Evolutionary conservation across 2,329 filamentous ascomycete genomes (phyloP), one percentile per base, ranked within the genome.

Genomic region (Pseudogymnoascus pannorum): DNA sequence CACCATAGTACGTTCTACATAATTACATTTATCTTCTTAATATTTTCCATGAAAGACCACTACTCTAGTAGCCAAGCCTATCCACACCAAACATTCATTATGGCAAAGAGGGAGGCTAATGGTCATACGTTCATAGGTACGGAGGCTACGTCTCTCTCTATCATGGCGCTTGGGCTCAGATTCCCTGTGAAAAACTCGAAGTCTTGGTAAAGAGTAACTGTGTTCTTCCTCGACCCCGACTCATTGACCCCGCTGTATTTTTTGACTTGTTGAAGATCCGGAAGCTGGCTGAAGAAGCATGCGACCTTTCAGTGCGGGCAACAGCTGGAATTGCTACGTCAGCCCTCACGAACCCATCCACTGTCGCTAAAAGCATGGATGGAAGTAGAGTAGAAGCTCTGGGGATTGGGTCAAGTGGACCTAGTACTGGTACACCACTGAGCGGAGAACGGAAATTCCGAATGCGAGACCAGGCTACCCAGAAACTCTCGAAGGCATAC

Each of bases 101-200:
- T 31, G 16, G 24, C n/a, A 29, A 29, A 31, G 44, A 31, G 5
- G 24, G 24, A 54, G n/a, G 18, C 24, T 54, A 31, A 54, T 16
- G 24, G 9, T 12, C 44, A 54, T 68, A 61, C 64, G 57, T 48
- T 36, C 33, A 58, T 61, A 93, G 90, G 73, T 89, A 93, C 76
- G 93, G 89, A 90, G 83, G 86, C 65, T 91, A 91, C 73, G 92
- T 94, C 63, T 92, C 89, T 20, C 88, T 87, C 26, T 94, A 90
- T 70, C 87, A 92, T 71, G 91, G 90, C 22, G 86, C 89, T 67
- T 94, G 91, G 91, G 82, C 92, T 12, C 87, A 91, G 73, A 79
- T 93, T 61, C 88, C 89, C 18, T 82, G 86, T 65, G 89, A 93
- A 73, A 83, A 92, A 61, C 85, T 95, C 74, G 87, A 92, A 72